phyloP scores from a whole-genome alignment of 495 filamentous ascomycete genomes.

The Hyaloscypha variabilis region DNA sequence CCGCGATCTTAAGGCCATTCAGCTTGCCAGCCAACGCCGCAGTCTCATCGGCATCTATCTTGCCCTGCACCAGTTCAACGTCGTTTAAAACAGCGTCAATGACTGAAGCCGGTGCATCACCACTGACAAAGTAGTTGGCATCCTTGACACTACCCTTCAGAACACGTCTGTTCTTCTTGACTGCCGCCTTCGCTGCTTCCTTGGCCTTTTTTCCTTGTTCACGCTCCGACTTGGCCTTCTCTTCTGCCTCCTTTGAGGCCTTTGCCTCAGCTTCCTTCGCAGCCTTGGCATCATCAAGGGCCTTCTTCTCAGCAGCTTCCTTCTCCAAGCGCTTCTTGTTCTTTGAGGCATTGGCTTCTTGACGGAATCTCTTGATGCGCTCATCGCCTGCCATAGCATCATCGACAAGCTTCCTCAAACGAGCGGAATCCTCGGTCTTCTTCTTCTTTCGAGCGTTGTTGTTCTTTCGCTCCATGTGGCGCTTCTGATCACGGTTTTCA shows the following conservation, averaged over 20 bases:
- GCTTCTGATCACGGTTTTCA: constrained; percentile 98
- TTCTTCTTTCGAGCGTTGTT: constrained; percentile 96
- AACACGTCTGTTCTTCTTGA: constrained; percentile 99
- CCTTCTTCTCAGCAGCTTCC: constrained; percentile 87
- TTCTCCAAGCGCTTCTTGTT: constrained; percentile 90
- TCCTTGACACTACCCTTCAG: constrained; percentile 91
- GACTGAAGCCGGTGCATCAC: constrained; percentile 67
- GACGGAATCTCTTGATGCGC: constrained; percentile 94
- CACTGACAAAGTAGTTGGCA: constrained; percentile 82
- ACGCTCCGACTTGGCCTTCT: constrained; percentile 76
- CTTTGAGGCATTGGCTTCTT: constrained; percentile 87
- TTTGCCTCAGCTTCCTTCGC: constrained; percentile 78
- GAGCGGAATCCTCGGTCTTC: constrained; percentile 95
- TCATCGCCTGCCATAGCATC: constrained; percentile 80
- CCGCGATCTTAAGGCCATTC: constrained; percentile 69
- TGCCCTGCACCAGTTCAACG: constrained; percentile 84
- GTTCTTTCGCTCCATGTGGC: constrained; percentile 97
- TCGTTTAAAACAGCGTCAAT: constrained; percentile 85
- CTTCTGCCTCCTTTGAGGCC: constrained; percentile 80
- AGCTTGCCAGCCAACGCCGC: constrained; percentile 78
- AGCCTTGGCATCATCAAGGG: constrained; percentile 75
- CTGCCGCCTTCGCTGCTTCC: constrained; percentile 94
- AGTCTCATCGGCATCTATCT: constrained; percentile 88
- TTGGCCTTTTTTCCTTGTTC: constrained; percentile 94
- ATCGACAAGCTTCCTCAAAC: constrained; percentile 86